phyloP scores from a whole-genome alignment of 1,284 basidiomycete genomes.

The Leccinum cinnamomeum region DNA sequence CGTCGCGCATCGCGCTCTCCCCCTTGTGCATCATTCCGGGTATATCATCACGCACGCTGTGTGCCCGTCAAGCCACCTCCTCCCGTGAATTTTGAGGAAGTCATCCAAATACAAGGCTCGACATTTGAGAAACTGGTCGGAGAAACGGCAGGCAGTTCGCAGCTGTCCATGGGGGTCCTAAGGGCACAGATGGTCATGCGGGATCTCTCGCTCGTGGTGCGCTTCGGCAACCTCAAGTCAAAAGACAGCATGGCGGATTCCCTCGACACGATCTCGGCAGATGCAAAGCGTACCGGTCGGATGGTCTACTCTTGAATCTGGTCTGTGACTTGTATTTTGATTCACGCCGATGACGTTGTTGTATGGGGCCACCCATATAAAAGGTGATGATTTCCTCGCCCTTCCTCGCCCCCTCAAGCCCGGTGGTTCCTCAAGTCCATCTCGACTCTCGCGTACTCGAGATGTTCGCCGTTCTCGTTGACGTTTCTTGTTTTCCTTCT shows the following conservation, averaged over 20 bases:
- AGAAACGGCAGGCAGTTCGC: constrained; percentile 53
- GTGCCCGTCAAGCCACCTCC: constrained; percentile 15
- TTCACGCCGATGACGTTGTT: constrained; percentile 6
- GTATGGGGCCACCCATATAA: constrained; percentile 12
- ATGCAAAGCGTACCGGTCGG: constrained; percentile 50
- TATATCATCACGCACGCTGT: constrained; percentile 49
- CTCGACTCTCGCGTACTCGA: constrained; percentile 16
- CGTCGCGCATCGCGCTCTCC: constrained; percentile 44
- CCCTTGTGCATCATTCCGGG: constrained; percentile 64
- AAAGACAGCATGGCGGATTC: constrained; percentile 54
- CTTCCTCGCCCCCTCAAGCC: constrained; percentile 1
- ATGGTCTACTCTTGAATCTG: constrained; percentile 10
- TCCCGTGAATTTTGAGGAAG: constrained; percentile 55
- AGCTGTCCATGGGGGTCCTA: constrained; percentile 63
- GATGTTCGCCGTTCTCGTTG: constrained; percentile 20
- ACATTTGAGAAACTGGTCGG: constrained; percentile 63
- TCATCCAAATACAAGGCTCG: constrained; percentile 57
- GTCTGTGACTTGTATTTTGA: constrained; percentile 9
- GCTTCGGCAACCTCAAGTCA: constrained; percentile 56
- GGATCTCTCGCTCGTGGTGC: constrained; percentile 62
- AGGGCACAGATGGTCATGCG: constrained; percentile 72
- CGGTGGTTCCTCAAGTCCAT: constrained; percentile 20
- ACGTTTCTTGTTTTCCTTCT: constrained; percentile 18
- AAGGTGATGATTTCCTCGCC: constrained; percentile 1
- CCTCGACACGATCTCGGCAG: constrained; percentile 52